Base-by-base conservation (phyloP, 2,329 filamentous ascomycete species). In the Fusarium redolens region DNA sequence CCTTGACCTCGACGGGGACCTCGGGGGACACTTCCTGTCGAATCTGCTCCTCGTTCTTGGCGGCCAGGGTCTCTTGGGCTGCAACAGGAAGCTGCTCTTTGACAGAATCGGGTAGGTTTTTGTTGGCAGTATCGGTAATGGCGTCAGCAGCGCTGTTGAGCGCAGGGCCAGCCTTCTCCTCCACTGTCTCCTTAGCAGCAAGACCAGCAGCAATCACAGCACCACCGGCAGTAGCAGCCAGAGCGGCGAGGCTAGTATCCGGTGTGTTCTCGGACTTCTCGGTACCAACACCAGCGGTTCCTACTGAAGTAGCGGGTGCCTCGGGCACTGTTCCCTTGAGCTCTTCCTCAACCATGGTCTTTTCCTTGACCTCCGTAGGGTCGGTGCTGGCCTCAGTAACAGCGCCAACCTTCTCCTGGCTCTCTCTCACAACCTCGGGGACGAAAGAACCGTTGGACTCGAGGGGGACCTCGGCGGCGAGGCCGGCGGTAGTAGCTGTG, bases 291-390 rank as follows among this genome's bases (percentile, higher is more conserved):
- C 84, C 87, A 62, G 86, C 82, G 40, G 85, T 86, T 47, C 87
- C 89, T 75, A 89, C 88, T 1, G 89, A 86, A 14, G 89, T 89
- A 15, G 86, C 84, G 47, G 86, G 88, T 30, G 86, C 88, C 78
- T 90, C 86, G 37, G 89, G 86, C 15, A 94, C 89, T 82, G 91
- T 92, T 15, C 86, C 84, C 81, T 92, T 88, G 59, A 94, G 86
- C 83, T 94, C 92, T 44, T 89, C 84, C 84, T 95, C 92, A 7
- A 94, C 86, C 65, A 87, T 85, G 65, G 88, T 89, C 88, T 95
- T 95, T 76, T 93, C 92, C 74, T 86, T 81, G 12, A 95, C 91
- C 77, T 92, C 92, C 45, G 88, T 85, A 35, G 89, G 83, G 65
- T 90, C 85, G 41, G 87, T 91, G 74, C 91, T 91, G 15, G 93